Conservation (phyloP, 164 flowering plant genomes). For the Vitis vinifera region ASM3070453v1 NC_081812.1:341501-342000, state of each 20-base stretch:
- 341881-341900: too few relatives aligned
- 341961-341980: too few relatives aligned
- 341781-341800: too few relatives aligned
- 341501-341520: slow-evolving; percentile 96
- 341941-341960: too few relatives aligned
- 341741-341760: background rate
- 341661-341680: slow-evolving; percentile 92
- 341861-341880: too few relatives aligned
- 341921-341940: too few relatives aligned
- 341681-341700: slow-evolving; percentile 97
- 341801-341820: too few relatives aligned
- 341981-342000: too few relatives aligned
- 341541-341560: slow-evolving; percentile 91
- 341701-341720: slow-evolving; percentile 95
- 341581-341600: slow-evolving; percentile 94
- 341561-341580: slow-evolving; percentile 85
- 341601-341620: slow-evolving; percentile 96
- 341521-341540: slow-evolving; percentile 79
- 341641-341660: slow-evolving; percentile 87
- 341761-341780: too few relatives aligned
- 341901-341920: too few relatives aligned
- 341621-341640: slow-evolving; percentile 87
- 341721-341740: slow-evolving; percentile 17
- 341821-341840: too few relatives aligned
- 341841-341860: too few relatives aligned